Conservation (phyloP, 768 basidiomycete species). For the Suillus brevipes region DNA sequence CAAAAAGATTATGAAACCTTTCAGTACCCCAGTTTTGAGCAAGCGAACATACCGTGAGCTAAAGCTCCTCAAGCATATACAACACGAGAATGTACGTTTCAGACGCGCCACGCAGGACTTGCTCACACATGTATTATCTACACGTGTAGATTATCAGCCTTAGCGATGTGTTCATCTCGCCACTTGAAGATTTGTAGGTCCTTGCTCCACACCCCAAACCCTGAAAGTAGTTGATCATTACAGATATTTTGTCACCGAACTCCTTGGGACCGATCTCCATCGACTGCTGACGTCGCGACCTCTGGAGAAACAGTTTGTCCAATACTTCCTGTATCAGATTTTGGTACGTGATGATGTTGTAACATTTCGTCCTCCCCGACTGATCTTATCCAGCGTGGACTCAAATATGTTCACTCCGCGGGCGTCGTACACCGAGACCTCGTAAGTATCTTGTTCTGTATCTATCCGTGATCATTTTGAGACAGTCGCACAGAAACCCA, state of each 20-base stretch:
- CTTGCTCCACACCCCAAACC: slow-evolving; percentile 5
- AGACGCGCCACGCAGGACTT: background rate
- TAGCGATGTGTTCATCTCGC: slow-evolving; percentile 98
- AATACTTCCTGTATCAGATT: slow-evolving; percentile 99
- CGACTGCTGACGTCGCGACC: slow-evolving; percentile 95
- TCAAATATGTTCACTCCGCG: slow-evolving; percentile 99
- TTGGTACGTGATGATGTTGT: slow-evolving; percentile 54
- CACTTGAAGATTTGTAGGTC: slow-evolving; percentile 93
- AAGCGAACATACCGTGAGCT: slow-evolving; percentile 98
- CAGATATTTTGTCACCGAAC: slow-evolving; percentile 98
- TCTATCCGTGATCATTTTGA: background rate
- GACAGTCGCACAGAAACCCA: slow-evolving; percentile 73
- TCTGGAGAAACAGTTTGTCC: slow-evolving; percentile 99
- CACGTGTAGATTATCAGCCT: slow-evolving; percentile 87
- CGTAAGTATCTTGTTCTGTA: slow-evolving; percentile 41
- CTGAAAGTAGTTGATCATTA: slow-evolving; percentile 1
- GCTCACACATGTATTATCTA: background rate
- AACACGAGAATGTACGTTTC: slow-evolving; percentile 88
- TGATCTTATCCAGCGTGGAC: slow-evolving; percentile 66
- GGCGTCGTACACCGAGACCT: slow-evolving; percentile 98
- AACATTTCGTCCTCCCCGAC: slow-evolving; percentile 6
- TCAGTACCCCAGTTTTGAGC: slow-evolving; percentile 96
- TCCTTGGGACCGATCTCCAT: slow-evolving; percentile 97
- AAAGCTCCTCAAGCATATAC: slow-evolving; percentile 97
- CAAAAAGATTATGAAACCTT: slow-evolving; percentile 99